phyloP scores from a whole-genome alignment of 148 eudicot genomes.

The Spergularia bocconei region DNA sequence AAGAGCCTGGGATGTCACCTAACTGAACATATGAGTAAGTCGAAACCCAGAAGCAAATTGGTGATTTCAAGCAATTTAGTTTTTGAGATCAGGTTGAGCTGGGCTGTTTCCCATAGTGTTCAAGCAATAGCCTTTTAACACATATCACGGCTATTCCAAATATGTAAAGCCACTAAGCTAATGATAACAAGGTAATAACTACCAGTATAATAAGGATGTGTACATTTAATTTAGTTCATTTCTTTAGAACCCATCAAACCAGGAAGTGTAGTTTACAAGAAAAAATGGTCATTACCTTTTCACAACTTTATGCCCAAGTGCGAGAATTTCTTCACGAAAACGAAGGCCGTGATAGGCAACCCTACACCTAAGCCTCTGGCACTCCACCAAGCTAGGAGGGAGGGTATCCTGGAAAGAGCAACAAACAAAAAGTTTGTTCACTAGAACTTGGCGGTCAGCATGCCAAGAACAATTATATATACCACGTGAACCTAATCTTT shows the following conservation, averaged over 20 bases:
- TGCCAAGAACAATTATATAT: not conserved
- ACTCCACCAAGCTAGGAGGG: constrained; percentile 71
- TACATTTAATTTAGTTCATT: not conserved
- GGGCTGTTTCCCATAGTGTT: not conserved
- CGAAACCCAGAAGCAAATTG: not conserved
- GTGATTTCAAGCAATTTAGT: constrained; percentile 1
- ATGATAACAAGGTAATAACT: not conserved
- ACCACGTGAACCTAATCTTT: not conserved
- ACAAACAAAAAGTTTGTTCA: constrained; percentile 18
- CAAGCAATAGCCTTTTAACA: not conserved
- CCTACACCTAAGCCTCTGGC: constrained; percentile 95
- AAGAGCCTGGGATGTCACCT: not conserved
- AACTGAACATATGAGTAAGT: not conserved
- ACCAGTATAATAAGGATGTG: not conserved
- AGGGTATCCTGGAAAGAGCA: constrained; percentile 56
- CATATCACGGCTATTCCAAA: not conserved
- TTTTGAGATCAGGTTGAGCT: not conserved
- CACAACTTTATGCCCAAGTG: constrained; percentile 67
- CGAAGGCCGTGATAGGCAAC: constrained; percentile 90
- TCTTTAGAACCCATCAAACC: not conserved
- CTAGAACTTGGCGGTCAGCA: not conserved
- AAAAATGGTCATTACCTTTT: constrained; percentile 48
- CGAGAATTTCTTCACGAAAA: constrained; percentile 73
- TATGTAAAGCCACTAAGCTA: not conserved
- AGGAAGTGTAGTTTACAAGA: not conserved